Evolutionary conservation across 1,284 basidiomycete species (phyloP), one percentile per base, ranked within the genome.

Genomic region (Trametes pubescens): DNA sequence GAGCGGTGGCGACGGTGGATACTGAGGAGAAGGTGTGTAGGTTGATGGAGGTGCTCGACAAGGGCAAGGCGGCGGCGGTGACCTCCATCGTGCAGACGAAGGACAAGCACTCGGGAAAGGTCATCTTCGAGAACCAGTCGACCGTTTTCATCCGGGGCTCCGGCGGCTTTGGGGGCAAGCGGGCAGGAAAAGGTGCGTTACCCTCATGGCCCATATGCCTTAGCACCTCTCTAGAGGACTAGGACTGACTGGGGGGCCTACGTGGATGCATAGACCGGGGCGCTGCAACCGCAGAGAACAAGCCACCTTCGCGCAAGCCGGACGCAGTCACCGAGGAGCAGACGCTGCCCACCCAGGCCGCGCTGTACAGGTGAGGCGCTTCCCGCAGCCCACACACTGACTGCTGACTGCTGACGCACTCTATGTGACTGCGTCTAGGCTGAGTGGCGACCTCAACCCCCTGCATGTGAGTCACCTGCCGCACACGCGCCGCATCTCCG

Each of bases 101-200:
- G 71, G 92, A 98, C 78, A 91, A 92, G 74, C 75, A 75, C 48
- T 88, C 90, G 6, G 95, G 95, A 8, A 84, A 94, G 62, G 80
- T 93, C 61, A 85, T 99, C 62, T 98, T 95, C 74, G 95, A 98
- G 80, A 98, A 93, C 77, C 94, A 97, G 78, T 90, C 89, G 44
- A 99, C 97, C 2, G 84, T 96, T 3, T 95, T 99, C 79, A 89
- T 98, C 73, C 93, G 98, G 62, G 97, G 96, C 13, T 87, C 94
- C 43, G 98, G 97, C 51, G 96, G 96, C 6, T 99, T 99, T 77
- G 94, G 94, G 14, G 98, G 98, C 21, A 95, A 93, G 81, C 93
- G 94, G 71, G 82, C 79, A 47, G 95, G 95, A 57, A 88, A 83
- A 67, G 92, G 93, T 93, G 72, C 60, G 81, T 77, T 21, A 57